Conservation (phyloP, 139 green algal genomes). For the Chlorella sp. region DNA sequence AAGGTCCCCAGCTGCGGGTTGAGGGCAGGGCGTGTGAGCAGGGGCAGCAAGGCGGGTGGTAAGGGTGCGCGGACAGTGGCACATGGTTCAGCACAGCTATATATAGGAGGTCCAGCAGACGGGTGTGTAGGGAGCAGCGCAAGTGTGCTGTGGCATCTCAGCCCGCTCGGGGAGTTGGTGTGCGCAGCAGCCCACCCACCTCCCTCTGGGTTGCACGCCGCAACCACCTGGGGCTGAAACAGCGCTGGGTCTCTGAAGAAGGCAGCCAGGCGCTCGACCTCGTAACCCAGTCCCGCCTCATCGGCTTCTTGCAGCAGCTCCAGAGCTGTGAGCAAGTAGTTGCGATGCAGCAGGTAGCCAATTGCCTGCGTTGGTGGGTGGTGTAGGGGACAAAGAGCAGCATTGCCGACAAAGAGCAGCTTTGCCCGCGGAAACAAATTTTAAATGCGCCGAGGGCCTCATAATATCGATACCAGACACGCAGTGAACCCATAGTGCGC, state of each 20-base stretch:
- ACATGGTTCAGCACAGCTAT: no score
- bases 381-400: no score
- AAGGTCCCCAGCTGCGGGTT: neutral
- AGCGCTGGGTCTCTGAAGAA: neutral
- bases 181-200: neutral
- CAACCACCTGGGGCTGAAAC: neutral
- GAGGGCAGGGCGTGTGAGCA: neutral
- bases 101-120: neutral
- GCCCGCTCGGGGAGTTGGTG: no score
- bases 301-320: slow-evolving; percentile 1
- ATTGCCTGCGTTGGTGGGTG: neutral
- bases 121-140: neutral
- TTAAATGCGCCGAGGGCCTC: no score
- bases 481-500: no score
- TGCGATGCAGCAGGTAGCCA: neutral
- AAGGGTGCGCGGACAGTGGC: no score
- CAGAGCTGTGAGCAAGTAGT: neutral
- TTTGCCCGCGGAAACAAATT: neutral
- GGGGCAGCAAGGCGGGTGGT: no score
- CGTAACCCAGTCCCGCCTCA: neutral
- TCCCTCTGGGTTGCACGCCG: neutral
- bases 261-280: neutral
- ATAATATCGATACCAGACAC: no score
- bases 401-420: no score
- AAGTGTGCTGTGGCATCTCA: neutral